A percentile compares a stretch with the other conserved stretches of the same genome.
phyloP scores from a whole-genome alignment of 345 rosid genomes.

The Nephelium lappaceum region DNA sequence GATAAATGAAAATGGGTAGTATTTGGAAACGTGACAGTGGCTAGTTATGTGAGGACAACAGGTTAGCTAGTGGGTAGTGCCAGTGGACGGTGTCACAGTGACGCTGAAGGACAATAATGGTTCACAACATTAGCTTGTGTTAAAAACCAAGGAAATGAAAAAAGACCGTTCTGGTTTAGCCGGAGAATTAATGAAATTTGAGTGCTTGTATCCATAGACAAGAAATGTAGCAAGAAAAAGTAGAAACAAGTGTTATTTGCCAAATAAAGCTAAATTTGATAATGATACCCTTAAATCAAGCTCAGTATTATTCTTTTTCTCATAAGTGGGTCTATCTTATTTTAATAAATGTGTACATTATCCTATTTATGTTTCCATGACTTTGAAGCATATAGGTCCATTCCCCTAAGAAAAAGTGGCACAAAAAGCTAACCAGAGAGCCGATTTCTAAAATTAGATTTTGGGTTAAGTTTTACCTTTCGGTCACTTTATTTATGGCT shows the following conservation, averaged over 20 bases:
- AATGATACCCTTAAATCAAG: slow-evolving; percentile 1
- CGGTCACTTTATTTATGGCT: slow-evolving; percentile 18
- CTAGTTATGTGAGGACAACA: no score
- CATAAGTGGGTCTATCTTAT: not conserved
- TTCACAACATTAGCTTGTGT: no score
- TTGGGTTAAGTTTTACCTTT: not conserved
- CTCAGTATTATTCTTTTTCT: slow-evolving; percentile 1
- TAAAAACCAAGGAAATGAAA: no score
- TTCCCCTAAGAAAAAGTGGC: not conserved
- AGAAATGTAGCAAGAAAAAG: not conserved
- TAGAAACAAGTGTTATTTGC: not conserved
- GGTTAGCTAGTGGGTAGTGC: no score
- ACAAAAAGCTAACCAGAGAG: slow-evolving; percentile 7
- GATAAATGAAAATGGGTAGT: no score
- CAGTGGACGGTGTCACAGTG: no score
- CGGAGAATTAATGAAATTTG: no score
- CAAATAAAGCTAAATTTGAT: not conserved
- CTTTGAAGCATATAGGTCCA: not conserved
- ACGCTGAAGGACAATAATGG: no score
- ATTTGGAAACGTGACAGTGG: no score
- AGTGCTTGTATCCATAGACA: not conserved
- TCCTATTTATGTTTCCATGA: no score
- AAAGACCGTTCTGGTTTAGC: not conserved
- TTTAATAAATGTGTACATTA: no score
- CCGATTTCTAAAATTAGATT: not conserved